Base-by-base conservation (phyloP, 768 basidiomycete genomes). In the Leccinum boreale region DNA sequence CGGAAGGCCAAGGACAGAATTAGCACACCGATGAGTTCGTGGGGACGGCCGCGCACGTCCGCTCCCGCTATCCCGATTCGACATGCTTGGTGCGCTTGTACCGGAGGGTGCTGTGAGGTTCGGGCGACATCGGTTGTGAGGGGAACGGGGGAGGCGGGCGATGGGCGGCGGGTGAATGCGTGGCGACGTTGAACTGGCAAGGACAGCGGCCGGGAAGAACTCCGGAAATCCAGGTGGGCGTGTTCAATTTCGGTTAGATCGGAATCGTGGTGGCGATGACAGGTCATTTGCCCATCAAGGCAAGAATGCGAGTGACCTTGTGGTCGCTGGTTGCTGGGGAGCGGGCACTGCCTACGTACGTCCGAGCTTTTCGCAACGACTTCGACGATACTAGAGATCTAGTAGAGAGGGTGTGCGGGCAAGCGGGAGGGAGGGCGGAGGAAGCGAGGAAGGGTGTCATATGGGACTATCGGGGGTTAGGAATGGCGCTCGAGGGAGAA, bases 161-260 rank as follows among this genome's bases (percentile, higher is more conserved):
- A 5, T 9, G 42, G 28, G 52, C 10, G 19, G 19, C n/a, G 42
- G 28, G 49, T 1, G 33, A 36, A n/a, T 39, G 23, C 10, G 17
- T 42, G 36, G 52, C 36, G 56, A 28, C 15, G 31, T 31, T 31
- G 23, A 48, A 47, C 6, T 17, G 21, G 26, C 42, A 29, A 5
- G 50, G 59, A 15, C 44, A 29, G 56, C 26, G 55, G 24, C 55
- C 54, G 60, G 60, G 50, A 48, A 61, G 60, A 59, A 56, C 47
- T 33, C 57, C 50, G 42, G 55, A 52, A 44, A 19, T 36, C 46
- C 44, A 31, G 60, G 57, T 58, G 65, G 59, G 46, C 2, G 57
- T 64, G 59, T 58, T 66, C 58, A 49, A 70, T 67, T 62, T 71
- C 70, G 70, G 60, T 62, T 70, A 66, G 70, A 71, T 73, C 62